phyloP scores from a whole-genome alignment of 345 rosid genomes.

The Rhodamnia rubescens region DNA sequence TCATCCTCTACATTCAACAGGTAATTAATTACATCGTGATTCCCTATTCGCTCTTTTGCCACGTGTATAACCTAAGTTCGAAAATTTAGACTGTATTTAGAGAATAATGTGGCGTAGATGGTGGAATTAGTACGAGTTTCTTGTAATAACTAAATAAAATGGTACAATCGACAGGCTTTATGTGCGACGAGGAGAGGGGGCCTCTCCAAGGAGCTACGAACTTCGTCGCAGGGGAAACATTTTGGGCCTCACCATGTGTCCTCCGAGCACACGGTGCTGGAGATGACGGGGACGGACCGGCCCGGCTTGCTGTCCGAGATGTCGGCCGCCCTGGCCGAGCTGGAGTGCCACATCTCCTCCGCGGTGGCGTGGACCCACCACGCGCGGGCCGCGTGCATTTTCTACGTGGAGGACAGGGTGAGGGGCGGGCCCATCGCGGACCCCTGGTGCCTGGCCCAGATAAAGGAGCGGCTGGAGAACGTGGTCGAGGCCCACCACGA shows the following conservation, averaged over 20 bases:
- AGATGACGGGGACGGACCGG: slow-evolving; percentile 55
- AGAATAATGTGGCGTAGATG: neutral
- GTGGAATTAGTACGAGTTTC: neutral
- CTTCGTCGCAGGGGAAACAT: neutral
- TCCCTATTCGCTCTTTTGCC: neutral
- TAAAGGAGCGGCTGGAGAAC: slow-evolving; percentile 41
- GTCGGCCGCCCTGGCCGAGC: slow-evolving; percentile 46
- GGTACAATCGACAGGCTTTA: slow-evolving; percentile 36
- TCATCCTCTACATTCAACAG: slow-evolving; percentile 35
- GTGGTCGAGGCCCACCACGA: slow-evolving; percentile 61
- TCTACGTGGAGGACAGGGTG: slow-evolving; percentile 54
- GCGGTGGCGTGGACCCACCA: slow-evolving; percentile 87
- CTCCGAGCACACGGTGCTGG: slow-evolving; percentile 61
- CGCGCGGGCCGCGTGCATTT: slow-evolving; percentile 48
- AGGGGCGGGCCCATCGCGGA: slow-evolving; percentile 46
- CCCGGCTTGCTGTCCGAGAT: slow-evolving; percentile 87
- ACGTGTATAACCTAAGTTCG: neutral
- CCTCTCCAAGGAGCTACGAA: slow-evolving; percentile 1
- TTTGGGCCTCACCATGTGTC: slow-evolving; percentile 48
- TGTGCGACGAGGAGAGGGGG: slow-evolving; percentile 45
- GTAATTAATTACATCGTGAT: neutral
- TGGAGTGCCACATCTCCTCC: slow-evolving; percentile 60
- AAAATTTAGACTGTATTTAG: neutral
- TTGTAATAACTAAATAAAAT: neutral
- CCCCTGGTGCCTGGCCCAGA: slow-evolving; percentile 26